Evolutionary conservation across 768 basidiomycete genomes (phyloP).

Genomic region (Hericium rajendrae): DNA sequence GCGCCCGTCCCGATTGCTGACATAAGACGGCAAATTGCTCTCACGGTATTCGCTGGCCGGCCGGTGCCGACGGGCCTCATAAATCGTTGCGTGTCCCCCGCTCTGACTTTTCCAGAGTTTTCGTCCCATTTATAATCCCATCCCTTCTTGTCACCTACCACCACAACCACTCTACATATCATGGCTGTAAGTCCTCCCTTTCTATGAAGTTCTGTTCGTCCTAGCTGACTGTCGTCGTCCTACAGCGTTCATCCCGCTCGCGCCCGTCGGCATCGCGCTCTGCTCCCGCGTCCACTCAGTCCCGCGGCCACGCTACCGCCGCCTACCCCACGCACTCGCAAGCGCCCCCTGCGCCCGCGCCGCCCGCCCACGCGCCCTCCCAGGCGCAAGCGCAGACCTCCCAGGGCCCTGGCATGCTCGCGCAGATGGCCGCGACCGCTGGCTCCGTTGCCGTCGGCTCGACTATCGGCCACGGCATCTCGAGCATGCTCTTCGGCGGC

Average conservation of each 20-base stretch:
- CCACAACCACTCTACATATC: slow-evolving; percentile 7
- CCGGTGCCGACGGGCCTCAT: background rate
- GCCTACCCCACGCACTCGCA: slow-evolving; percentile 23
- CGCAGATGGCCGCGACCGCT: slow-evolving; percentile 84
- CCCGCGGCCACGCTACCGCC: slow-evolving; percentile 18
- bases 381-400: slow-evolving; percentile 19
- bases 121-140: background rate
- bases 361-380: slow-evolving; percentile 21
- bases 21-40: too few species aligned
- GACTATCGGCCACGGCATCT: slow-evolving; percentile 83
- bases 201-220: too few species aligned
- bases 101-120: slow-evolving; percentile 1
- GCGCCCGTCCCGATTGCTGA: too few species aligned
- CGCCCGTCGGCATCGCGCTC: slow-evolving; percentile 38
- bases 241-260: slow-evolving; percentile 70
- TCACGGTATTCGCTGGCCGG: too few species aligned
- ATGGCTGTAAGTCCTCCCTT: slow-evolving; percentile 39
- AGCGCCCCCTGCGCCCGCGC: slow-evolving; percentile 32
- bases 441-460: slow-evolving; percentile 86
- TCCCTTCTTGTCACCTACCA: background rate
- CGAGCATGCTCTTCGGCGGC: slow-evolving; percentile 86
- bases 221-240: too few species aligned
- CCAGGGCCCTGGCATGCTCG: slow-evolving; percentile 56
- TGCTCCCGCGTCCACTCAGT: slow-evolving; percentile 34
- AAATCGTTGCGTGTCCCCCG: background rate